Percentiles rank a stretch among this genome's conserved stretches.
Evolutionary conservation across 2,329 filamentous ascomycete genomes (phyloP).

Genomic region (Metarhizium sp.): DNA sequence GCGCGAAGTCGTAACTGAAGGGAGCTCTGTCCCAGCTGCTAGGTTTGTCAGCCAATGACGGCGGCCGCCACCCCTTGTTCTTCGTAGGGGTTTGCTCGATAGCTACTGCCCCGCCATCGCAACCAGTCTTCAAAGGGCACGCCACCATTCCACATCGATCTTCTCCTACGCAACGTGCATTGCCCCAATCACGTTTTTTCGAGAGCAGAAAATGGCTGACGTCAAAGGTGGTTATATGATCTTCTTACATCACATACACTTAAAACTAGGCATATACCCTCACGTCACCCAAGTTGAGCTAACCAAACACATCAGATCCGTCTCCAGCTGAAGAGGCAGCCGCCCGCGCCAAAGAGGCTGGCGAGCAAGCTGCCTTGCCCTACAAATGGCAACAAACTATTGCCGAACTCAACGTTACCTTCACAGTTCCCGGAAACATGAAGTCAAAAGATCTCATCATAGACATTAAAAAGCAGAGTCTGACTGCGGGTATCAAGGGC

Average conservation of each 20-base stretch:
- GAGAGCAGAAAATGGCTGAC: slow-evolving; percentile 3
- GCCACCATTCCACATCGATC: neutral
- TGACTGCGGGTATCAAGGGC: slow-evolving; percentile 80
- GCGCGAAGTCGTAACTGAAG: neutral
- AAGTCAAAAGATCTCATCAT: slow-evolving; percentile 80
- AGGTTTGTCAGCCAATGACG: neutral
- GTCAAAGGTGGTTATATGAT: slow-evolving; percentile 1
- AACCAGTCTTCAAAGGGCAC: neutral
- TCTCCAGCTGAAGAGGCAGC: slow-evolving; percentile 48
- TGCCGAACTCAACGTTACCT: slow-evolving; percentile 70
- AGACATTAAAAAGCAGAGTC: slow-evolving; percentile 66
- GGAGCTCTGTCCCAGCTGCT: neutral
- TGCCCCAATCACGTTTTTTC: neutral
- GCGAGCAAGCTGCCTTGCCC: slow-evolving; percentile 82
- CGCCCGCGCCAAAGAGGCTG: slow-evolving; percentile 61
- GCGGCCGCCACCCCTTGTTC: neutral
- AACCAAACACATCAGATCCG: slow-evolving; percentile 30
- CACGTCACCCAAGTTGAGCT: neutral
- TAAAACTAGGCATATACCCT: neutral
- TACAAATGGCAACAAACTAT: slow-evolving; percentile 98
- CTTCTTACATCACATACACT: neutral
- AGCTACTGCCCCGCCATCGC: neutral
- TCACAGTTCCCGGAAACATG: slow-evolving; percentile 70
- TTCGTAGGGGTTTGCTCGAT: neutral
- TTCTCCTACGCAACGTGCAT: neutral